phyloP scores from a whole-genome alignment of 345 rosid species.

The Acer saccharum region DNA sequence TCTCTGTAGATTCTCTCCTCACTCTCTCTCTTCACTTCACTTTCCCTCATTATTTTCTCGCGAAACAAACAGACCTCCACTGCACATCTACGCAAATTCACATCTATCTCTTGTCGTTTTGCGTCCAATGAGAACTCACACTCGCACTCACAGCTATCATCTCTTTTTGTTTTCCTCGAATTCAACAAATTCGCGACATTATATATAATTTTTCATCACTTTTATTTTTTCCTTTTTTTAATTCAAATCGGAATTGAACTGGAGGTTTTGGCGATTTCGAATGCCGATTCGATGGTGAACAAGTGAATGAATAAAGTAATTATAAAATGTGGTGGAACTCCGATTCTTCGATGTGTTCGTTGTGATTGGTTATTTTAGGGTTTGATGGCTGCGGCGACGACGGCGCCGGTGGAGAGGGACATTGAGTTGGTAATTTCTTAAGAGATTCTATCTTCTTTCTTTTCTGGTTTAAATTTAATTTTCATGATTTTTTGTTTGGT shows the following conservation, averaged over 20 bases:
- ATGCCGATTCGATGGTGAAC: background rate
- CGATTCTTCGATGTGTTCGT: conserved; percentile 3
- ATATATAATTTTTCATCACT: background rate
- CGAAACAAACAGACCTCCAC: conserved; percentile 22
- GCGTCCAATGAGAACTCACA: background rate
- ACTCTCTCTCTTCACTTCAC: conserved; percentile 1
- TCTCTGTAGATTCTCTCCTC: conserved; percentile 31
- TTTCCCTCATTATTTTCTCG: conserved; percentile 28
- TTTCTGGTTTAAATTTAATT: background rate
- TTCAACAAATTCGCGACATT: background rate
- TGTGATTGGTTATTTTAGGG: conserved; percentile 11
- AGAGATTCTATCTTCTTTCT: background rate
- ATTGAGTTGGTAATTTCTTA: conserved; percentile 49
- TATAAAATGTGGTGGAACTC: conserved; percentile 10
- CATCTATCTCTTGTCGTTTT: conserved; percentile 16
- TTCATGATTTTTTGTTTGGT: background rate
- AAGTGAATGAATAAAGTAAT: background rate
- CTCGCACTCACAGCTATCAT: background rate
- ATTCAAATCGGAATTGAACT: background rate
- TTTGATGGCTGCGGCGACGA: conserved; percentile 36
- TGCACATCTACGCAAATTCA: conserved; percentile 9
- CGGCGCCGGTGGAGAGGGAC: conserved; percentile 55
- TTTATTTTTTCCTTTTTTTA: background rate
- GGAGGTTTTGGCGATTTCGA: background rate
- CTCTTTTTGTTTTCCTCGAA: conserved; percentile 20